Evolutionary conservation across 2,329 filamentous ascomycete species (phyloP).

Genomic region (Aspergillus sp.): DNA sequence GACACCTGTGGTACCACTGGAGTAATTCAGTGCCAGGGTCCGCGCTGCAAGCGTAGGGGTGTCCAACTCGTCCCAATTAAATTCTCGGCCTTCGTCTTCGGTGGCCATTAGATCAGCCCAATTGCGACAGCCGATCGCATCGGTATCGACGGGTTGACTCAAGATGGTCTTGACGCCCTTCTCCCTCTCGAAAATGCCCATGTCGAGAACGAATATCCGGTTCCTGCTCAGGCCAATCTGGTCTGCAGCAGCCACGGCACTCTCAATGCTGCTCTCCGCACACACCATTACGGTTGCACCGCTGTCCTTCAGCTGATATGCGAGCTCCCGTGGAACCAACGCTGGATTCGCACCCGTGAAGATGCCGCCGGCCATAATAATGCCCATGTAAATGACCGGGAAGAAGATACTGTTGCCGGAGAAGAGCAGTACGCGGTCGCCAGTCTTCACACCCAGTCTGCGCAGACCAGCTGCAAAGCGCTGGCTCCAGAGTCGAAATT

Average conservation of each 20-base stretch:
- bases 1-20: constrained; percentile 70
- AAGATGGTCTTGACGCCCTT: constrained; percentile 15
- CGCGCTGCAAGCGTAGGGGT: constrained; percentile 41
- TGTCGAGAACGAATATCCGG: constrained; percentile 66
- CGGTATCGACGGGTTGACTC: neutral
- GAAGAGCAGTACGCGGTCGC: constrained; percentile 72
- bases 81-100: constrained; percentile 53
- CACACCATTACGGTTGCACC: constrained; percentile 64
- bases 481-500: constrained; percentile 69
- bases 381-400: constrained; percentile 67
- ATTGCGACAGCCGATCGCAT: constrained; percentile 49
- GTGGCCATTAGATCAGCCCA: constrained; percentile 64
- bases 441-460: constrained; percentile 61
- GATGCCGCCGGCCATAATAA: constrained; percentile 74
- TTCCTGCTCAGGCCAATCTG: constrained; percentile 56
- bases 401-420: constrained; percentile 73
- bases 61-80: constrained; percentile 56
- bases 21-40: constrained; percentile 71
- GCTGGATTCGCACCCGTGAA: constrained; percentile 75
- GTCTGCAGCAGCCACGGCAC: constrained; percentile 65
- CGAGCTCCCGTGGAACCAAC: constrained; percentile 69
- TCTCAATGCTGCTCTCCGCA: constrained; percentile 58
- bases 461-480: constrained; percentile 68
- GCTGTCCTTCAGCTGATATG: constrained; percentile 72
- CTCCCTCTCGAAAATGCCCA: constrained; percentile 42